phyloP scores from a whole-genome alignment of 225 moss, liverwort and hornwort genomes.

The Neckera pumila region DNA sequence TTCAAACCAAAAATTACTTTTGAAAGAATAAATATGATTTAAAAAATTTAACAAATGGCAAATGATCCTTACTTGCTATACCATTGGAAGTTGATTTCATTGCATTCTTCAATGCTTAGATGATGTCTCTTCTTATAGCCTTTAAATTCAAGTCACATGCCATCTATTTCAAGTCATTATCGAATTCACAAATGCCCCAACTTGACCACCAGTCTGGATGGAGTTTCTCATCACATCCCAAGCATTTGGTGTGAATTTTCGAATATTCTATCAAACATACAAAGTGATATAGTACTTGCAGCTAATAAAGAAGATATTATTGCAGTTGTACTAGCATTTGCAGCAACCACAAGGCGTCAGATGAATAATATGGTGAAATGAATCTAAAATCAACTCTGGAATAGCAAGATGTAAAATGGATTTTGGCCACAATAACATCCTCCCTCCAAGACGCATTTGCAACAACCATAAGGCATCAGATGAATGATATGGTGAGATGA shows the following conservation, averaged over 20 bases:
- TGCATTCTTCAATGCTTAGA: background rate
- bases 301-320: too few relatives aligned
- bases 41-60: accelerated
- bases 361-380: too few relatives aligned
- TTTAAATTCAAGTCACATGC: background rate
- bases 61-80: background rate
- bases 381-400: too few relatives aligned
- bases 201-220: background rate
- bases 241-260: background rate
- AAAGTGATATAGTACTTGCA: too few relatives aligned
- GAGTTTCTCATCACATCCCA: background rate
- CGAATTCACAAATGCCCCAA: background rate
- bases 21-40: too few relatives aligned
- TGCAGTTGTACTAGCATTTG: too few relatives aligned
- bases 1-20: background rate
- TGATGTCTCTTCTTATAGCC: accelerated
- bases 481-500: too few relatives aligned
- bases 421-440: too few relatives aligned
- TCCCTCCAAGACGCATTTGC: too few relatives aligned
- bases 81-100: background rate
- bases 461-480: too few relatives aligned
- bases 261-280: background rate
- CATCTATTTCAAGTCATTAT: background rate
- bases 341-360: too few relatives aligned
- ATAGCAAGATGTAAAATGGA: too few relatives aligned